Evolutionary conservation across 768 basidiomycete genomes (phyloP).

Genomic region (Lactifluus rugatus): DNA sequence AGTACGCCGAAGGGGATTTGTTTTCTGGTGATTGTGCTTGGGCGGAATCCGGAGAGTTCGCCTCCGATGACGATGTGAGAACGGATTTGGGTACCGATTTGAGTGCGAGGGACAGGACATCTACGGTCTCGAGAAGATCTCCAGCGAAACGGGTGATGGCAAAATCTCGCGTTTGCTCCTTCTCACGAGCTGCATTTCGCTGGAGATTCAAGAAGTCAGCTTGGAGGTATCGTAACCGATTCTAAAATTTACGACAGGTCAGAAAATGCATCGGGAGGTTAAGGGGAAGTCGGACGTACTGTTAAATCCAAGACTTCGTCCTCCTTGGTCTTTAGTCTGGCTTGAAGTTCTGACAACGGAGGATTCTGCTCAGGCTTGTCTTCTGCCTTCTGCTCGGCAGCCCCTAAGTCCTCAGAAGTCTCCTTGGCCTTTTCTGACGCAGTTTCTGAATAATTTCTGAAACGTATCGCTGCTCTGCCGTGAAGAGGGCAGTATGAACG

Average conservation of each 20-base stretch:
- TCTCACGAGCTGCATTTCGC: constrained; percentile 83
- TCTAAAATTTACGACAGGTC: constrained; percentile 35
- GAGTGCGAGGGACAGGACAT: constrained; percentile 78
- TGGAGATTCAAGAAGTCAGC: constrained; percentile 96
- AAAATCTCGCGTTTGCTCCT: constrained; percentile 86
- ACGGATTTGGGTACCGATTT: constrained; percentile 60
- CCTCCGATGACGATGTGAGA: constrained; percentile 24
- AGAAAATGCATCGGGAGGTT: constrained; percentile 2
- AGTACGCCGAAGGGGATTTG: constrained; percentile 50
- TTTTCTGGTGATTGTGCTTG: constrained; percentile 17
- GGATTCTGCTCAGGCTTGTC: constrained; percentile 16
- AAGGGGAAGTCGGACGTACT: constrained; percentile 36
- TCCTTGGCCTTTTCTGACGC: constrained; percentile 29
- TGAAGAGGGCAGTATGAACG: constrained; percentile 26
- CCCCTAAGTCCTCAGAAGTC: constrained; percentile 22
- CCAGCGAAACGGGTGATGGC: constrained; percentile 86
- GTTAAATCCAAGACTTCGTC: constrained; percentile 75
- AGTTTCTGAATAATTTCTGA: constrained; percentile 53
- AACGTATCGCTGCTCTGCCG: constrained; percentile 21
- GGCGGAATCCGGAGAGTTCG: constrained; percentile 10
- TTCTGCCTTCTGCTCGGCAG: constrained; percentile 26
- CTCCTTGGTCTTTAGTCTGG: constrained; percentile 72
- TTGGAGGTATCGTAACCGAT: constrained; percentile 81
- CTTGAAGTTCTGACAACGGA: constrained; percentile 26
- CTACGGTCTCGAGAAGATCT: constrained; percentile 85